phyloP scores from a whole-genome alignment of 164 flowering plant species.

The Vitis rotundifolia region DNA sequence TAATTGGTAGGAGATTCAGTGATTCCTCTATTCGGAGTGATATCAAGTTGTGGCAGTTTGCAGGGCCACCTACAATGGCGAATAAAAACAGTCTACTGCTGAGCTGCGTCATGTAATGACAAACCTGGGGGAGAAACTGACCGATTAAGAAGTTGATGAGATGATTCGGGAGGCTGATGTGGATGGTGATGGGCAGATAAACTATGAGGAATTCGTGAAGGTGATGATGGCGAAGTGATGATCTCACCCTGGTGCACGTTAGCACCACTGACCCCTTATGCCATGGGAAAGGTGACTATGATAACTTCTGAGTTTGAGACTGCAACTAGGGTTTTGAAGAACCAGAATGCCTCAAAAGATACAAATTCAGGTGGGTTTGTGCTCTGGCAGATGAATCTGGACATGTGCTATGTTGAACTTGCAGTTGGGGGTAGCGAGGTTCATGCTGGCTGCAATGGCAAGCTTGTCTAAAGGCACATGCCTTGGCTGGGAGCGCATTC shows the following conservation, averaged over 20 bases:
- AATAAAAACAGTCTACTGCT: too few species aligned
- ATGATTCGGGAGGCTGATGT: slow-evolving; percentile 90
- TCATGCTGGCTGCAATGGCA: slow-evolving; percentile 42
- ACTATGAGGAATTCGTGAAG: slow-evolving; percentile 79
- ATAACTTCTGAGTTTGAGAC: slow-evolving; percentile 57
- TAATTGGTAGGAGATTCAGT: too few species aligned
- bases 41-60: too few species aligned
- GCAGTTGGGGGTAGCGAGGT: too few species aligned
- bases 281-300: slow-evolving; percentile 68
- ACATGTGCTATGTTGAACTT: too few species aligned
- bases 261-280: slow-evolving; percentile 53
- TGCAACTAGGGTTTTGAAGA: slow-evolving; percentile 46
- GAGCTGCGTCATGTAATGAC: slow-evolving; percentile 87
- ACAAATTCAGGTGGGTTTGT: slow-evolving; percentile 67
- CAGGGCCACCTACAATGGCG: too few species aligned
- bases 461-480: slow-evolving; percentile 1
- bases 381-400: slow-evolving; percentile 5
- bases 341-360: slow-evolving; percentile 30
- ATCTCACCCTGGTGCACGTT: slow-evolving; percentile 55
- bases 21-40: too few species aligned
- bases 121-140: slow-evolving; percentile 78
- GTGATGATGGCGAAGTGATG: slow-evolving; percentile 70
- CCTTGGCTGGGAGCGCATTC: slow-evolving; percentile 38
- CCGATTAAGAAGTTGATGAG: slow-evolving; percentile 78
- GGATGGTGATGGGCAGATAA: slow-evolving; percentile 78